Evolutionary conservation across 2,329 filamentous ascomycete genomes (phyloP).

Genomic region (Phaeosphaeria sp.): DNA sequence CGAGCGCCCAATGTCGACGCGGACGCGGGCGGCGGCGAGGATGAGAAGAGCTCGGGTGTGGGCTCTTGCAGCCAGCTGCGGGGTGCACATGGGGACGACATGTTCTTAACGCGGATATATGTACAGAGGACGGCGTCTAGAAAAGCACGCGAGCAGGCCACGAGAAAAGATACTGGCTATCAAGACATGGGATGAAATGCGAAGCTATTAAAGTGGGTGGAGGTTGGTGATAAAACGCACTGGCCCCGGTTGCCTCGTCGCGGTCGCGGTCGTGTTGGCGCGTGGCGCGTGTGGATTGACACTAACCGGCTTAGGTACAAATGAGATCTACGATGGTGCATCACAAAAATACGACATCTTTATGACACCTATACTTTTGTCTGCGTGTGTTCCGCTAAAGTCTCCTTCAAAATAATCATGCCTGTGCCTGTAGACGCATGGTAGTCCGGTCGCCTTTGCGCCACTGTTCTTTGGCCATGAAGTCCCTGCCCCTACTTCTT

Average conservation of each 20-base stretch:
- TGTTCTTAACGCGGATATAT: constrained; percentile 14
- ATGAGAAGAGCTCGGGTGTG: constrained; percentile 46
- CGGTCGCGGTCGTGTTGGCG: constrained; percentile 17
- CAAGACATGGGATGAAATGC: constrained; percentile 12
- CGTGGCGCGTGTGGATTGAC: too few relatives aligned
- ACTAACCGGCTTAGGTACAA: too few relatives aligned
- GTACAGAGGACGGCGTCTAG: constrained; percentile 10
- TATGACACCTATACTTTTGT: too few relatives aligned
- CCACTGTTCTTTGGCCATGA: too few relatives aligned
- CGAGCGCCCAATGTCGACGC: constrained; percentile 32
- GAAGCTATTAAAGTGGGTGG: constrained; percentile 4
- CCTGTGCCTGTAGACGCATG: too few relatives aligned
- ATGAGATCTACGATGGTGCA: too few relatives aligned
- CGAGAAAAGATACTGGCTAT: constrained; percentile 1
- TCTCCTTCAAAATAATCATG: too few relatives aligned
- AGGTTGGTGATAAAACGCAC: constrained; percentile 5
- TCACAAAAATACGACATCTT: too few relatives aligned
- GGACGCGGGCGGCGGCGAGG: constrained; percentile 47
- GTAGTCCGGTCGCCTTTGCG: too few relatives aligned
- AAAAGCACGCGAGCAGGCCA: constrained; percentile 5
- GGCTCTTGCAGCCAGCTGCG: constrained; percentile 37
- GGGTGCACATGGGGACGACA: constrained; percentile 37
- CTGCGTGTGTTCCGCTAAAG: too few relatives aligned
- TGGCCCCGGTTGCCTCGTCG: constrained; percentile 9
- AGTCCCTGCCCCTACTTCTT: too few relatives aligned